Evolutionary conservation across 306 rosid genomes (phyloP), one percentile per base, ranked within the genome.

Genomic region (Castanea mollissima): DNA sequence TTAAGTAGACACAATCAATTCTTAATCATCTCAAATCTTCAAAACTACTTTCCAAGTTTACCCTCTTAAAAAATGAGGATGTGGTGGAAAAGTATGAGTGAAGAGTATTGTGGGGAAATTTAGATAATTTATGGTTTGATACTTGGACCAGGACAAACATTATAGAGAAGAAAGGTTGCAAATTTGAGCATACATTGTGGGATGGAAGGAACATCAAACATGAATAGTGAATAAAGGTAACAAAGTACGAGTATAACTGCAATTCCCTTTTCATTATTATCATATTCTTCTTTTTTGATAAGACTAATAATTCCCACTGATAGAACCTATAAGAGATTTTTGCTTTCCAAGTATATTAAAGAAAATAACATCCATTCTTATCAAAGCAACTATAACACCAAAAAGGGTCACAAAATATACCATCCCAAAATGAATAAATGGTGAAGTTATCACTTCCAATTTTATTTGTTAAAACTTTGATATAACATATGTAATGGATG

Each of bases 211-310:
- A 55, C 44, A 68, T n/a, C 38, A 8, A 55, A 80, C 14, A 34
- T 63, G 25, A 20, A 7, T 49, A 60, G 73, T 60, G 59, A 78
- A 18, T 35, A 68, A 57, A 78, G 21, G 18, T 23, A 69, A 78
- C 20, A 52, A 41, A 41, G 19, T 57, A 44, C 55, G 38, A 73
- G 4, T 29, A 74, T 46, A 35, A n/a, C 49, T 35, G 72, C 2
- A 46, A 67, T 34, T 10, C 49, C n/a, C 52, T n/a, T n/a, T 38
- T 10, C 5, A 12, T 67, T 34, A 1, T 46, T 9, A 67, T 63
- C 8, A 15, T 15, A 14, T 9, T 29, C 16, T 63, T 63, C 41
- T 23, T 27, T 63, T 4, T 25, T 27, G 38, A 25, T 10, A 16
- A 27, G 35, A 13, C 69, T 25, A 63, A 27, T 14, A 27, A 55